A percentile compares a stretch with the other conserved stretches of the same genome.
These are phyloP conservation scores for Fusarium citri DNA, from an alignment of 2,329 filamentous ascomycete species.

Conservation along the genomic window DNA sequence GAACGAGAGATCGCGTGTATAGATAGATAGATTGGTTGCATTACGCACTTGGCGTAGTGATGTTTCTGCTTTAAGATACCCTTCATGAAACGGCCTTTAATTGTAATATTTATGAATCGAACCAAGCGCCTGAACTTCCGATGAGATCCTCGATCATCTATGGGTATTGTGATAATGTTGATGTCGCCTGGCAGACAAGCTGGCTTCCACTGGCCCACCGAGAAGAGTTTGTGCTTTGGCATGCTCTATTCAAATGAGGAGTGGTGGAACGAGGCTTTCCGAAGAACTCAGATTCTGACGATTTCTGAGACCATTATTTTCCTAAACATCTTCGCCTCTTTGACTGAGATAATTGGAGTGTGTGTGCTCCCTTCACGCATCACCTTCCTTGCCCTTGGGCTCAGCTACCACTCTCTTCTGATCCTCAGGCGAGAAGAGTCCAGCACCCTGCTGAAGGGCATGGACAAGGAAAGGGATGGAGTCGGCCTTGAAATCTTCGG, in stretches of 20 bases:
- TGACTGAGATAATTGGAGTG: neutral
- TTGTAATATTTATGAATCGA: neutral
- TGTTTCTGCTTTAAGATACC: conserved; percentile 45
- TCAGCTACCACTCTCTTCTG: conserved; percentile 47
- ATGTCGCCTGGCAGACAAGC: neutral
- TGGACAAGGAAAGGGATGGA: conserved; percentile 73
- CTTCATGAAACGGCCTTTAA: conserved; percentile 34
- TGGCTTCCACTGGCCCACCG: neutral
- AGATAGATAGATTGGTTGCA: conserved; percentile 11
- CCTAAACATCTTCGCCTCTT: neutral
- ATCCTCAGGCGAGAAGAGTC: conserved; percentile 64
- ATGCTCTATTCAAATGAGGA: neutral
- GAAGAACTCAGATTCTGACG: neutral
- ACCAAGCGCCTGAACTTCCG: neutral
- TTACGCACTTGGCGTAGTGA: conserved; percentile 15
- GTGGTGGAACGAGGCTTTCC: neutral
- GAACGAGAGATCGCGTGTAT: neutral
- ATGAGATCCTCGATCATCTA: neutral
- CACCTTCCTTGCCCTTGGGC: conserved; percentile 26
- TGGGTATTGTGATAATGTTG: neutral
- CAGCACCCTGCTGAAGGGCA: conserved; percentile 75
- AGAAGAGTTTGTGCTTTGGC: neutral
- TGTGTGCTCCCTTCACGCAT: conserved; percentile 18
- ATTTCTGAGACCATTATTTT: neutral
- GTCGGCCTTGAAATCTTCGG: conserved; percentile 77